phyloP scores from a whole-genome alignment of 108 stramenopile genomes.

The Skeletonema grethae region DNA sequence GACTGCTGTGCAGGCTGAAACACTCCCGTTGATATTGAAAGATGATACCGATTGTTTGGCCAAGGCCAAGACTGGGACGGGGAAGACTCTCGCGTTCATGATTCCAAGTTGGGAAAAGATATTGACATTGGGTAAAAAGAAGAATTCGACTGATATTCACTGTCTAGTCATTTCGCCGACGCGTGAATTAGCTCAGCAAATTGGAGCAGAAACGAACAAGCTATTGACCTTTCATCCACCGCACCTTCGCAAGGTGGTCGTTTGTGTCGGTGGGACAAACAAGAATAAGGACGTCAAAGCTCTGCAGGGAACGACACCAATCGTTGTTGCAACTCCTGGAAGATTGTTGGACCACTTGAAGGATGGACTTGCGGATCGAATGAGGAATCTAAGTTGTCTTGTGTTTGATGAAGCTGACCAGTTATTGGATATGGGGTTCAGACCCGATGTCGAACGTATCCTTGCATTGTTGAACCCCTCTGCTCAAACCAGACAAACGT shows the following conservation, averaged over 20 bases:
- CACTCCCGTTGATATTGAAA: conserved; percentile 61
- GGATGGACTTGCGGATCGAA: conserved; percentile 50
- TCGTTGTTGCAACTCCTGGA: conserved; percentile 93
- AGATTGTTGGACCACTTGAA: conserved; percentile 92
- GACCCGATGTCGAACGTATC: conserved; percentile 80
- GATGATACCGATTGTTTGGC: conserved; percentile 43
- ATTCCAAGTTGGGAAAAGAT: conserved; percentile 86
- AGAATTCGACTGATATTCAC: conserved; percentile 49
- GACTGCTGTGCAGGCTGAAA: conserved; percentile 80
- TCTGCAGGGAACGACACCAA: conserved; percentile 70
- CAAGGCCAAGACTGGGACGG: conserved; percentile 90
- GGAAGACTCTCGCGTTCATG: conserved; percentile 92
- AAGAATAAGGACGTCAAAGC: conserved; percentile 74
- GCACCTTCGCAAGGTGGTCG: conserved; percentile 71
- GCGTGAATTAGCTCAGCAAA: conserved; percentile 89
- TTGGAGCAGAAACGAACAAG: conserved; percentile 67
- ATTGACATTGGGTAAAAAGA: conserved; percentile 6
- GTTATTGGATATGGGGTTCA: conserved; percentile 94
- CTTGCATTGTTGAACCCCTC: conserved; percentile 57
- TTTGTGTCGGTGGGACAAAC: conserved; percentile 78
- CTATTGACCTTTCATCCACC: conserved; percentile 65
- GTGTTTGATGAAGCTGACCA: conserved; percentile 66
- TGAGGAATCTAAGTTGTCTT: conserved; percentile 37
- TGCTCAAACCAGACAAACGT: conserved; percentile 67
- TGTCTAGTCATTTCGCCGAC: conserved; percentile 91